Conservation (phyloP, 805 yeast genomes). For the Candida vartiovaarae region DNA sequence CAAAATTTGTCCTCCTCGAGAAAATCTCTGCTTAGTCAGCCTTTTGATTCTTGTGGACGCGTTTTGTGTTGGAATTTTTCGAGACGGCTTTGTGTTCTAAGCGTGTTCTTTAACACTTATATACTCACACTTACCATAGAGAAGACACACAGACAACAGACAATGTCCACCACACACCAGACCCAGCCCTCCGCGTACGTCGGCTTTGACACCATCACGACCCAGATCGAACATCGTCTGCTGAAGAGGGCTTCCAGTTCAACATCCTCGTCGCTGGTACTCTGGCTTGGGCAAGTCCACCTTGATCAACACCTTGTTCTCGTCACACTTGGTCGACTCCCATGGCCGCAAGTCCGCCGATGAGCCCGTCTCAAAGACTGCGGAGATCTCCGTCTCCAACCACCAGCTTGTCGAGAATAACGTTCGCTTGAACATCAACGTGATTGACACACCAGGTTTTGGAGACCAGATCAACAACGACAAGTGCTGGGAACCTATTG, state of each 20-base stretch:
- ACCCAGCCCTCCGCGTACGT: slow-evolving; percentile 69
- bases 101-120: slow-evolving; percentile 4
- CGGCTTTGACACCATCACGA: slow-evolving; percentile 94
- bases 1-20: neutral
- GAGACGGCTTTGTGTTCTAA: too few species aligned
- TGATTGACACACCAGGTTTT: slow-evolving; percentile 96
- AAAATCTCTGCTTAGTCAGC: neutral
- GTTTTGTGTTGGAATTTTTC: slow-evolving; percentile 15
- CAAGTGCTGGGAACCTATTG: slow-evolving; percentile 94
- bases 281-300: slow-evolving; percentile 96
- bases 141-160: slow-evolving; percentile 2
- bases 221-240: slow-evolving; percentile 88
- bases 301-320: slow-evolving; percentile 80
- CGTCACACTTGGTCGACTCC: slow-evolving; percentile 69
- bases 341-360: slow-evolving; percentile 61
- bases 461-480: slow-evolving; percentile 96
- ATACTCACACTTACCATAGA: slow-evolving; percentile 6
- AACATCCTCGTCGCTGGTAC: slow-evolving; percentile 86
- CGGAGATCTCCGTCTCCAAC: slow-evolving; percentile 70
- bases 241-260: slow-evolving; percentile 92
- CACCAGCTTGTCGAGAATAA: slow-evolving; percentile 77
- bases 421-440: slow-evolving; percentile 77
- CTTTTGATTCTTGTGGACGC: slow-evolving; percentile 5
- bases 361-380: slow-evolving; percentile 78
- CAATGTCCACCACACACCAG: slow-evolving; percentile 7